Percentiles rank a stretch among this genome's conserved stretches.
phyloP scores from a whole-genome alignment of 495 filamentous ascomycete genomes.

The Talaromyces liani region DNA sequence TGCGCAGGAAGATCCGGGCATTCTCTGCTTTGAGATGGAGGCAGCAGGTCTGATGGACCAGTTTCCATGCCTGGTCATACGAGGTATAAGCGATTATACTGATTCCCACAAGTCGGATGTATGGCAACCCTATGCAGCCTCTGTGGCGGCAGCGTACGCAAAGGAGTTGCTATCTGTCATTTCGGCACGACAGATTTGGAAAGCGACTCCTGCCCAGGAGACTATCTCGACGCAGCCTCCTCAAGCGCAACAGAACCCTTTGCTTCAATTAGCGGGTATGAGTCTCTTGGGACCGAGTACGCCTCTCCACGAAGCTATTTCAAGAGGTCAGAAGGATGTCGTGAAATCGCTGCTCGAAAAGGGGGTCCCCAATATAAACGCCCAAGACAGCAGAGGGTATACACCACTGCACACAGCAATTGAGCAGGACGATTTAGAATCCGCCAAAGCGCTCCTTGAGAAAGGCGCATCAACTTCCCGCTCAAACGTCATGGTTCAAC shows the following conservation, averaged over 20 bases:
- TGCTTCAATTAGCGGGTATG: not conserved
- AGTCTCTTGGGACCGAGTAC: constrained; percentile 7
- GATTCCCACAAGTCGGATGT: constrained; percentile 23
- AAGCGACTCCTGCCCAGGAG: constrained; percentile 7
- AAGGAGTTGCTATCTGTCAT: constrained; percentile 20
- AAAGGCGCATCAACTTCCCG: not conserved
- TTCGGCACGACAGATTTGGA: not conserved
- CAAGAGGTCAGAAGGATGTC: not conserved
- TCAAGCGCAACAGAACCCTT: not conserved
- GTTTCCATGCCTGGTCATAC: constrained; percentile 29
- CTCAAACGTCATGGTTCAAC: not conserved
- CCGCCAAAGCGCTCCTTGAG: not conserved
- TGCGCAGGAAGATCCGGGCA: constrained; percentile 8
- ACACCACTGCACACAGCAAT: not conserved
- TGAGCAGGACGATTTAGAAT: not conserved
- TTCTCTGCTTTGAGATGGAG: constrained; percentile 20
- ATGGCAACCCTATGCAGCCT: constrained; percentile 8
- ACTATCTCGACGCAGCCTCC: not conserved
- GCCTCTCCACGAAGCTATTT: not conserved
- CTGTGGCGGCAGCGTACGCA: constrained; percentile 28
- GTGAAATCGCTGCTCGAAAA: not conserved
- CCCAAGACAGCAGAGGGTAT: not conserved
- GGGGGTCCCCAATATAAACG: not conserved
- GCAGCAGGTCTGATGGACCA: constrained; percentile 28
- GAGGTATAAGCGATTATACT: constrained; percentile 34